A percentile compares a stretch with the other conserved stretches of the same genome.
Evolutionary conservation across 2,329 filamentous ascomycete species (phyloP).

Genomic region (Pseudogymnoascus destructans): DNA sequence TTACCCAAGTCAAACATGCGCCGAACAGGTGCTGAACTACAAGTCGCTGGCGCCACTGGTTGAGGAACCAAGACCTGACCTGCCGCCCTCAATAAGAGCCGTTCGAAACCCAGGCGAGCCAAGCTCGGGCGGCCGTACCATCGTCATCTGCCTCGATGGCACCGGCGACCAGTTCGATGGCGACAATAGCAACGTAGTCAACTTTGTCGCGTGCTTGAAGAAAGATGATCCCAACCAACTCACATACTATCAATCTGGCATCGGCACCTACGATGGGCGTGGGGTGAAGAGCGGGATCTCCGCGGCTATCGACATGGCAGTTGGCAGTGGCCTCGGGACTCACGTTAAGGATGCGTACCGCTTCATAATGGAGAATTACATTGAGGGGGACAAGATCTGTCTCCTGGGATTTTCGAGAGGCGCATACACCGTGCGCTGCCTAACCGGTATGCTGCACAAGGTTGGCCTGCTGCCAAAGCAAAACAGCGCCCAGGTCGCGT

Average conservation of each 20-base stretch:
- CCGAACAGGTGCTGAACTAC: slow-evolving; percentile 10
- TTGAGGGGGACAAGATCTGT: slow-evolving; percentile 34
- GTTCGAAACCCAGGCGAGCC: slow-evolving; percentile 12
- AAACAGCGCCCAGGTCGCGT: slow-evolving; percentile 40
- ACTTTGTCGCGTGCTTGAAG: slow-evolving; percentile 32
- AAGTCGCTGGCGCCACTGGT: not conserved
- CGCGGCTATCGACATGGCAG: slow-evolving; percentile 31
- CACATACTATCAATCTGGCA: slow-evolving; percentile 33
- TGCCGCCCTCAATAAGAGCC: slow-evolving; percentile 16
- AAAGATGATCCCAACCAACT: slow-evolving; percentile 30
- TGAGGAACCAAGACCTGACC: slow-evolving; percentile 9
- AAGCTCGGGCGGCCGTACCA: slow-evolving; percentile 13
- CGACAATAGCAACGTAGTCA: slow-evolving; percentile 33
- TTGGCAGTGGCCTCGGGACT: slow-evolving; percentile 31
- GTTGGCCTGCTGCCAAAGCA: slow-evolving; percentile 41
- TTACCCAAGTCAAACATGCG: slow-evolving; percentile 16
- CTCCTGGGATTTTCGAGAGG: slow-evolving; percentile 37
- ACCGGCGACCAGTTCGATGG: slow-evolving; percentile 33
- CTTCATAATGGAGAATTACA: slow-evolving; percentile 37
- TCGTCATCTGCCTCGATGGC: slow-evolving; percentile 33
- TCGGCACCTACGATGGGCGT: slow-evolving; percentile 32
- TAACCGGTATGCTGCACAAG: slow-evolving; percentile 33
- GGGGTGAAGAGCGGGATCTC: slow-evolving; percentile 29
- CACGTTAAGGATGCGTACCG: slow-evolving; percentile 31
- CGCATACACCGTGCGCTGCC: slow-evolving; percentile 37